Conservation (phyloP, 331 rosid genomes). For the Phaseolus coccineus region DNA sequence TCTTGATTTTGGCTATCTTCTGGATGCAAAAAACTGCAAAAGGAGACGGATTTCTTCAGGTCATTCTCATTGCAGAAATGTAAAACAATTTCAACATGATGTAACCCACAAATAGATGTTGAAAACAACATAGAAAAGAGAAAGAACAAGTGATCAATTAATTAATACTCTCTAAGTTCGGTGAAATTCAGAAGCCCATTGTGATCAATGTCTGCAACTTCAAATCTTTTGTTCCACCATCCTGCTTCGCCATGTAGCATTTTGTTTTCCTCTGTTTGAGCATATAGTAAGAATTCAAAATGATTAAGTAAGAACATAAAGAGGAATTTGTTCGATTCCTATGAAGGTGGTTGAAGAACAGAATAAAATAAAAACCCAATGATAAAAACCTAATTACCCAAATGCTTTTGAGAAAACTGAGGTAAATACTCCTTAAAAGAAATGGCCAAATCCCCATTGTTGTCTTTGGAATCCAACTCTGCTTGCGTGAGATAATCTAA, state of each 20-base stretch:
- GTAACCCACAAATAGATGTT: neutral
- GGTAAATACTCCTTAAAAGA: constrained; percentile 76
- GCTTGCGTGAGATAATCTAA: constrained; percentile 51
- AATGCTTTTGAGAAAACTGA: constrained; percentile 58
- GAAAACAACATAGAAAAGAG: neutral
- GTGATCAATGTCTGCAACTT: constrained; percentile 64
- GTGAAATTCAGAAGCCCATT: constrained; percentile 64
- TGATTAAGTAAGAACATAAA: too few species aligned
- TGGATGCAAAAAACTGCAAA: constrained; percentile 78
- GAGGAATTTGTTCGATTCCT: too few species aligned
- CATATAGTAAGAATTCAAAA: neutral
- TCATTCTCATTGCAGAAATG: neutral
- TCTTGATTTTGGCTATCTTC: constrained; percentile 71
- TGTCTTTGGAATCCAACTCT: constrained; percentile 59
- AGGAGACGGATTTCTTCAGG: neutral
- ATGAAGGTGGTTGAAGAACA: neutral
- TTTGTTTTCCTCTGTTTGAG: constrained; percentile 56
- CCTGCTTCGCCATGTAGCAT: constrained; percentile 79
- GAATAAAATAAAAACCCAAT: too few species aligned
- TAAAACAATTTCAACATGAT: neutral
- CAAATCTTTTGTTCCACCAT: constrained; percentile 81
- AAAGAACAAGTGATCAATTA: neutral
- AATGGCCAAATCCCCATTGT: constrained; percentile 58
- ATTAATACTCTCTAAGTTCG: constrained; percentile 69
- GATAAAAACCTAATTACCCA: constrained; percentile 48